Percentiles rank a stretch among this genome's conserved stretches.
Evolutionary conservation across 805 yeast genomes (phyloP).

Genomic region (Candida krabiensis): DNA sequence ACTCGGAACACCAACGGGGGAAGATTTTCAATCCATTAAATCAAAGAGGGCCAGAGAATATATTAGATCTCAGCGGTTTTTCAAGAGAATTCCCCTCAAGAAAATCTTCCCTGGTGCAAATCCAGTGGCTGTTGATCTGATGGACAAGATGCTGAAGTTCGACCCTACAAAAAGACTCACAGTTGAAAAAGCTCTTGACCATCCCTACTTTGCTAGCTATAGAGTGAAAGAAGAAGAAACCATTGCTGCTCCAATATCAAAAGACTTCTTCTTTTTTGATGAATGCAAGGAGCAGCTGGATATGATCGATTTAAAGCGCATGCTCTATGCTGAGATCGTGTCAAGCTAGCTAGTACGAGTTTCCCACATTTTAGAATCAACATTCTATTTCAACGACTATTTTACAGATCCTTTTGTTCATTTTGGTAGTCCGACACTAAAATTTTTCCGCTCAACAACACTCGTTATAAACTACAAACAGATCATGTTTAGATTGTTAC

Average conservation of each 20-base stretch:
- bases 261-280: slow-evolving; percentile 57
- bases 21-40: slow-evolving; percentile 72
- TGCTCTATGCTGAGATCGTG: slow-evolving; percentile 54
- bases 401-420: no score
- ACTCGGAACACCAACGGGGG: slow-evolving; percentile 71
- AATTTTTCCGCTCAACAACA: no score
- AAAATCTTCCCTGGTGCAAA: slow-evolving; percentile 49
- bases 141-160: slow-evolving; percentile 74
- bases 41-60: slow-evolving; percentile 76
- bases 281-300: slow-evolving; percentile 50
- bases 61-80: slow-evolving; percentile 64
- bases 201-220: slow-evolving; percentile 70
- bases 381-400: no score
- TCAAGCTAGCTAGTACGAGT: slow-evolving; percentile 24
- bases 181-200: slow-evolving; percentile 78
- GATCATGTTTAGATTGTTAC: not conserved
- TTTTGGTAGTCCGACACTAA: no score
- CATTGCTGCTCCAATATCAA: slow-evolving; percentile 49
- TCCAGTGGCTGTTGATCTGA: slow-evolving; percentile 55
- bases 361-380: no score
- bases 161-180: slow-evolving; percentile 81
- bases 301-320: slow-evolving; percentile 48
- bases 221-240: slow-evolving; percentile 79
- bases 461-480: no score
- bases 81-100: slow-evolving; percentile 53